Evolutionary conservation across 352 stramenopile genomes (phyloP), one percentile per base, ranked within the genome.

Genomic region (Aphanomyces stellatus): DNA sequence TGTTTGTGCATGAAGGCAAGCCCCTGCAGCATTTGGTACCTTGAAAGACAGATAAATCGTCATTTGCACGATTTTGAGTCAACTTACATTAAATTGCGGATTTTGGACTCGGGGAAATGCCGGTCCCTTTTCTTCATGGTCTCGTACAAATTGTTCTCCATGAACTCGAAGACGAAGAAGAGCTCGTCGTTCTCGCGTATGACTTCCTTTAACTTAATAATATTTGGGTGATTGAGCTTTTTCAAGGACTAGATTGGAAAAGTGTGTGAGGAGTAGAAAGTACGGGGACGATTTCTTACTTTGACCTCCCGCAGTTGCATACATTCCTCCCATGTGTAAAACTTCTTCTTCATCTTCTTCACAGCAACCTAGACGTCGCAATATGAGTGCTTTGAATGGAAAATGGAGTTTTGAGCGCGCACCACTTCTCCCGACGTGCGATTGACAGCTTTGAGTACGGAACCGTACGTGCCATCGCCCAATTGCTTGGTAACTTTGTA

Each of bases 141-240:
- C 68, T 99, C 91, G 79, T 98, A 98, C 43, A 99, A 74, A 67
- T 98, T 99, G 69, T 88, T 88, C 73, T 98, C 93, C 96, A 99
- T 99, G 79, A 96, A 98, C 79, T 99, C 97, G 72, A 99, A 99
- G 0, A 99, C 95, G 74, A 99, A 99, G 72, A 92, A 99, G 6
- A 99, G 80, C 76, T 96, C 86, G 75, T 98, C 88, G 65, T 98
- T 97, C 74, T 99, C 96, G 22, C 94, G 84, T 51, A 99, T 98
- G 51, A 99, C 96, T 69, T 99, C 96, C 69, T 98, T 98, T 28
- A 99, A 84, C 74, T 98, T 97, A 70, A 99, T 93, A 53, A 99
- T 99, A 79, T 98, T 98, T 28, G 93, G 89, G 73, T 99, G 96
- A 65, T 96, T 97, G 28, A 98, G 74, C 65, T 97, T 96, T 77